Conservation (phyloP, 1,139 yeast species). For the Zygoascus sp. region DNA sequence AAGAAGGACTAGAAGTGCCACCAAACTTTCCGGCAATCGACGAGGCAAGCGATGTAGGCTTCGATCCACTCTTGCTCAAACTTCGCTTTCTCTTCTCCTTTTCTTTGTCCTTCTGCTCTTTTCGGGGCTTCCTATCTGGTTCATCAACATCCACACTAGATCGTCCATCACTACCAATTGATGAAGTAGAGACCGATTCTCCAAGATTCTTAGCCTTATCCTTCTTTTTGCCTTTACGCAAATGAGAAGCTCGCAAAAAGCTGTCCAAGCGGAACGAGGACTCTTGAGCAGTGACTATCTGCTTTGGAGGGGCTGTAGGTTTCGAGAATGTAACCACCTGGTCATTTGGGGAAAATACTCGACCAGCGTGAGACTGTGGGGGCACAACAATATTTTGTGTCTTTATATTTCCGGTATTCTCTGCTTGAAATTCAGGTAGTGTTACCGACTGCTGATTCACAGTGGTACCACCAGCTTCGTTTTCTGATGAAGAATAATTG, state of each 20-base stretch:
- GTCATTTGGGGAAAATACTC: not conserved
- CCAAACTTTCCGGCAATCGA: constrained; percentile 8
- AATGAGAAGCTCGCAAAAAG: constrained; percentile 30
- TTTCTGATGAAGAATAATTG: constrained; percentile 2
- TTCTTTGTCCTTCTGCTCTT: constrained; percentile 16
- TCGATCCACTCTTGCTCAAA: constrained; percentile 3
- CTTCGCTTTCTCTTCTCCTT: constrained; percentile 11
- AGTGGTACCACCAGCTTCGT: constrained; percentile 1
- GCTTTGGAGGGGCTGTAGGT: not conserved
- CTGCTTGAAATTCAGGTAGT: not conserved
- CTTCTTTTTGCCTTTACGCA: constrained; percentile 26
- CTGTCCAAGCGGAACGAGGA: constrained; percentile 34
- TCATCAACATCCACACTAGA: constrained; percentile 12
- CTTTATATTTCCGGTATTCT: not conserved
- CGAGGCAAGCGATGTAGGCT: not conserved
- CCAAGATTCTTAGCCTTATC: constrained; percentile 16
- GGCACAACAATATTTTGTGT: not conserved
- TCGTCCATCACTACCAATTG: not conserved
- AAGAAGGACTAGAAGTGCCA: constrained; percentile 2
- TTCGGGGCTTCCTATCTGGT: constrained; percentile 13
- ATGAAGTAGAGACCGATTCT: not conserved
- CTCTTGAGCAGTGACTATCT: constrained; percentile 17
- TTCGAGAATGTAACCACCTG: not conserved
- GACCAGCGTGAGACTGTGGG: not conserved
- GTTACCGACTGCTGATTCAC: not conserved